phyloP scores from a whole-genome alignment of 495 filamentous ascomycete species.

The Penicillium alfredii region DNA sequence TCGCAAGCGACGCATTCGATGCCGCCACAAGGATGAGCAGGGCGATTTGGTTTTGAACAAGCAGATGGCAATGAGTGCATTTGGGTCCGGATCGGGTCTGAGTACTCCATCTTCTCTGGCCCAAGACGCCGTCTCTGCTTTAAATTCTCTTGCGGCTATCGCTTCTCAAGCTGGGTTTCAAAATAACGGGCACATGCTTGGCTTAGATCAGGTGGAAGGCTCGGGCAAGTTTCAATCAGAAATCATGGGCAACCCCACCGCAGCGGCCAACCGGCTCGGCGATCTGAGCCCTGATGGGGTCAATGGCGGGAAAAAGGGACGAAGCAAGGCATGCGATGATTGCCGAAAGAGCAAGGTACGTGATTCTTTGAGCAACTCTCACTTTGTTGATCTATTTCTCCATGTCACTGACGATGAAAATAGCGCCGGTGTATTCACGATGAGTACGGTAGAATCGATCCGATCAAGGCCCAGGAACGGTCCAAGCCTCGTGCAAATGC shows the following conservation, averaged over 20 bases:
- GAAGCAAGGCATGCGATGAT: slow-evolving; percentile 58
- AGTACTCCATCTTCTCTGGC: slow-evolving; percentile 33
- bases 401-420: slow-evolving; percentile 7
- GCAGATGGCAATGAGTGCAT: slow-evolving; percentile 25
- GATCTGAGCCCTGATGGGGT: slow-evolving; percentile 34
- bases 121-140: slow-evolving; percentile 41
- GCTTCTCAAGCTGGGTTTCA: slow-evolving; percentile 36
- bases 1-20: slow-evolving; percentile 48
- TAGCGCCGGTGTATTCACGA: slow-evolving; percentile 67
- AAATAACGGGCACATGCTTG: slow-evolving; percentile 17
- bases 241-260: slow-evolving; percentile 26
- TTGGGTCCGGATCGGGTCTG: slow-evolving; percentile 25
- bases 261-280: slow-evolving; percentile 21
- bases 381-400: background rate
- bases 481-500: slow-evolving; percentile 52
- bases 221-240: slow-evolving; percentile 23
- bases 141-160: slow-evolving; percentile 41
- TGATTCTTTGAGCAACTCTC: background rate
- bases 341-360: slow-evolving; percentile 64
- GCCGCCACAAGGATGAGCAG: slow-evolving; percentile 48
- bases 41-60: slow-evolving; percentile 25
- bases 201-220: slow-evolving; percentile 26
- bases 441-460: slow-evolving; percentile 57
- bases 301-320: slow-evolving; percentile 45
- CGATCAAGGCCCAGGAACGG: slow-evolving; percentile 53